Evolutionary conservation across 306 rosid genomes (phyloP).

Genomic region (Vigna mungo): DNA sequence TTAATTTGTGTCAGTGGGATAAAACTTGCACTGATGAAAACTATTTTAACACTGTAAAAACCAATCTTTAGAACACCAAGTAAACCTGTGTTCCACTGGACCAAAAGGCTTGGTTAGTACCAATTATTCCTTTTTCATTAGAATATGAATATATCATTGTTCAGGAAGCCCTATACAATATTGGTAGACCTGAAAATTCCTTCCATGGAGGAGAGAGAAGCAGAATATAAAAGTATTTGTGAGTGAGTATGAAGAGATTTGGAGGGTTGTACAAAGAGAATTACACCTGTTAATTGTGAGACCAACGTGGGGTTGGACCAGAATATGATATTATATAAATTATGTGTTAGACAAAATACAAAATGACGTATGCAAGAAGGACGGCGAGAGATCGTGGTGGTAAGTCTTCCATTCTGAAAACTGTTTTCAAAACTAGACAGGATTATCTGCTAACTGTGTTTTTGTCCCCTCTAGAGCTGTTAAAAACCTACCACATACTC

Average conservation of each 20-base stretch:
- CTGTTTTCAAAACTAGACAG: slow-evolving; percentile 37
- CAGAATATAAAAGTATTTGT: slow-evolving; percentile 17
- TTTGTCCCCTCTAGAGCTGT: slow-evolving; percentile 42
- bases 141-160: slow-evolving; percentile 9
- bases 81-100: too few relatives aligned
- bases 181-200: slow-evolving; percentile 17
- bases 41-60: too few relatives aligned
- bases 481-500: slow-evolving; percentile 44
- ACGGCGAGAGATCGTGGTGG: slow-evolving; percentile 49
- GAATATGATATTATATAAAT: slow-evolving; percentile 12
- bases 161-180: background rate
- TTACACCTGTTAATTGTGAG: slow-evolving; percentile 46
- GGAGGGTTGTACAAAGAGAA: slow-evolving; percentile 29
- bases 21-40: too few relatives aligned
- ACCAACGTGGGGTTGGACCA: slow-evolving; percentile 45
- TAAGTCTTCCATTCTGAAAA: slow-evolving; percentile 44
- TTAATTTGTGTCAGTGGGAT: too few relatives aligned
- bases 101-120: too few relatives aligned
- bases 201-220: slow-evolving; percentile 33
- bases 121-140: slow-evolving; percentile 6
- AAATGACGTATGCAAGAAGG: slow-evolving; percentile 26
- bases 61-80: too few relatives aligned
- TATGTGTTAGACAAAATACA: slow-evolving; percentile 15
- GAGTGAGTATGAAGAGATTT: slow-evolving; percentile 35
- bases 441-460: slow-evolving; percentile 39